phyloP scores from a whole-genome alignment of 805 yeast genomes.

The Komagataella pastoris region DNA sequence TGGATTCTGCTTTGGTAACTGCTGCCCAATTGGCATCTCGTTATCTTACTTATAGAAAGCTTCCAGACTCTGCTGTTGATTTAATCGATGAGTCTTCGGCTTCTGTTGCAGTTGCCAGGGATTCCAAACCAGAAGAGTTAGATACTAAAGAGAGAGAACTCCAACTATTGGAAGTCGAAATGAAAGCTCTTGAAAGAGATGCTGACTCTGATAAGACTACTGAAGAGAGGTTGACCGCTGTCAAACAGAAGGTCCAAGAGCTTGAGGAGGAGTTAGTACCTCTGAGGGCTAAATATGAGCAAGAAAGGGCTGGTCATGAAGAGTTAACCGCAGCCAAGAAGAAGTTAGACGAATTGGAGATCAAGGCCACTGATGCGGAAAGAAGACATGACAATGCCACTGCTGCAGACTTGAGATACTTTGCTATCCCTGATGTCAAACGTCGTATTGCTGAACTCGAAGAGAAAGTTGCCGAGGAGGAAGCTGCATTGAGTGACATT shows the following conservation, averaged over 20 bases:
- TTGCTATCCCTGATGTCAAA: slow-evolving; percentile 90
- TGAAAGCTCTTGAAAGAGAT: slow-evolving; percentile 93
- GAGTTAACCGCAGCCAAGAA: slow-evolving; percentile 81
- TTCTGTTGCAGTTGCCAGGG: slow-evolving; percentile 94
- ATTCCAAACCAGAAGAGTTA: slow-evolving; percentile 93
- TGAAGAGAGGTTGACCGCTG: slow-evolving; percentile 72
- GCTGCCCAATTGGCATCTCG: slow-evolving; percentile 94
- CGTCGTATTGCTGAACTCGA: slow-evolving; percentile 68
- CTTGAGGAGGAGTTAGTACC: slow-evolving; percentile 80
- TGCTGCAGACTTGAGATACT: slow-evolving; percentile 92
- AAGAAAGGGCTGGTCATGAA: slow-evolving; percentile 85
- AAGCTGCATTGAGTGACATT: slow-evolving; percentile 29
- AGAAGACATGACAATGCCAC: slow-evolving; percentile 91
- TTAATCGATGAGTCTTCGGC: slow-evolving; percentile 95
- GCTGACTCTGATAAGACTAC: slow-evolving; percentile 74
- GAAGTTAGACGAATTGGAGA: slow-evolving; percentile 83
- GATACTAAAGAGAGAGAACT: slow-evolving; percentile 89
- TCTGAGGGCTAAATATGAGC: slow-evolving; percentile 68
- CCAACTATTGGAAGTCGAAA: slow-evolving; percentile 87
- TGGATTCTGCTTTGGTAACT: slow-evolving; percentile 86
- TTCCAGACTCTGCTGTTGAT: slow-evolving; percentile 96
- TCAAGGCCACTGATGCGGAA: slow-evolving; percentile 91
- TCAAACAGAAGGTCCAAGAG: slow-evolving; percentile 67
- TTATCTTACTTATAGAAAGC: slow-evolving; percentile 84
- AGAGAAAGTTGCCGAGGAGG: slow-evolving; percentile 61